Evolutionary conservation across 2,329 filamentous ascomycete genomes (phyloP).

Genomic region (Paramyrothecium roridum): DNA sequence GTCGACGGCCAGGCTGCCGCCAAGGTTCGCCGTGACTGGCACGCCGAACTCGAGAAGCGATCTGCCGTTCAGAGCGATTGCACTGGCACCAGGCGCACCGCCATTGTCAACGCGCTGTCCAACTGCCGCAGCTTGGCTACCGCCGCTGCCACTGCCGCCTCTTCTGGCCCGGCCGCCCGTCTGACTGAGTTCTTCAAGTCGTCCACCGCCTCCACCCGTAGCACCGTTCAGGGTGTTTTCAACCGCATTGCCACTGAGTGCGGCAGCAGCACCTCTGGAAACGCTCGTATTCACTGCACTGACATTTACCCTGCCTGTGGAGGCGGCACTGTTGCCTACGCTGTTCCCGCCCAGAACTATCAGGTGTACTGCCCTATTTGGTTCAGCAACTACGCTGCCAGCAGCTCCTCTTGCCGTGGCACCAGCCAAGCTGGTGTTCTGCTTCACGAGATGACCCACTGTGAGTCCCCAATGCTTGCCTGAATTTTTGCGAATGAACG

Average conservation of each 20-base stretch:
- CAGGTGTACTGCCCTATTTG: neutral
- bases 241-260: slow-evolving; percentile 44
- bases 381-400: slow-evolving; percentile 1
- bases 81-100: slow-evolving; percentile 39
- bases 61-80: slow-evolving; percentile 48
- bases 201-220: slow-evolving; percentile 32
- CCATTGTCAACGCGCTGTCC: slow-evolving; percentile 40
- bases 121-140: slow-evolving; percentile 36
- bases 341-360: neutral
- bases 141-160: slow-evolving; percentile 45
- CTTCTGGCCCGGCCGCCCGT: slow-evolving; percentile 38
- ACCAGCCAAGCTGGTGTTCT: neutral
- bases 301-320: slow-evolving; percentile 1
- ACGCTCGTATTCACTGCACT: neutral
- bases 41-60: slow-evolving; percentile 25
- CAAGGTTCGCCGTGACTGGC: slow-evolving; percentile 39
- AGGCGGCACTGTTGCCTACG: neutral
- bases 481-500: neutral
- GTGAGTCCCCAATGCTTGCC: neutral
- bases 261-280: slow-evolving; percentile 1
- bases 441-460: slow-evolving; percentile 1
- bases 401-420: neutral
- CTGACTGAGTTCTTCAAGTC: slow-evolving; percentile 58
- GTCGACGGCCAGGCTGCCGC: slow-evolving; percentile 52
- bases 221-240: slow-evolving; percentile 42